A percentile compares a stretch with the other conserved stretches of the same genome.
These are phyloP conservation scores for Irpex sp. DNA, from an alignment of 1,284 basidiomycete genomes.

Conservation along the genomic window DNA sequence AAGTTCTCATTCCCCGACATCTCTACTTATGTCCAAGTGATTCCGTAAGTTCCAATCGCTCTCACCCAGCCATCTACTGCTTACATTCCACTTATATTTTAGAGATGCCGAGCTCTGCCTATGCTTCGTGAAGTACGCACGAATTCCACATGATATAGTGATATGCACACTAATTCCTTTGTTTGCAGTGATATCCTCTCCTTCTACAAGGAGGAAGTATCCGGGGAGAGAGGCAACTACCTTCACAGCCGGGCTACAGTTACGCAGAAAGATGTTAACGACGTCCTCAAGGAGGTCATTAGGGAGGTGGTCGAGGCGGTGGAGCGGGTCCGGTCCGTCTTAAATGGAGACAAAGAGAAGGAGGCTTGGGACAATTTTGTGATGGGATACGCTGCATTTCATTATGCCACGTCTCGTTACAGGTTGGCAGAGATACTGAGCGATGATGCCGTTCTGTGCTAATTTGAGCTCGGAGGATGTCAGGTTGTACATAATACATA, in stretches of 20 bases:
- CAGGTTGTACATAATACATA: background rate
- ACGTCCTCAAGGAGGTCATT: constrained; percentile 20
- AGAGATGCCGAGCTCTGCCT: background rate
- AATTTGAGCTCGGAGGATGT: background rate
- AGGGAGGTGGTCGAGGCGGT: constrained; percentile 20
- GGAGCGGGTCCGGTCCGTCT: constrained; percentile 7
- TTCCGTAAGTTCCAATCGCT: constrained; percentile 14
- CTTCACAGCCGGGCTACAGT: constrained; percentile 13
- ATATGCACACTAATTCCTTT: no score
- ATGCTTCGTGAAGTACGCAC: background rate
- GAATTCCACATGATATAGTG: no score
- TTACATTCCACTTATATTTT: background rate
- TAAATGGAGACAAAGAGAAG: constrained; percentile 10
- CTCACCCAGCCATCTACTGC: background rate
- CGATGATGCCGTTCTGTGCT: background rate
- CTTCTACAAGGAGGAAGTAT: constrained; percentile 20
- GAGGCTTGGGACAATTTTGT: constrained; percentile 17
- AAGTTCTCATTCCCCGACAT: constrained; percentile 14
- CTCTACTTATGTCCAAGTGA: constrained; percentile 10
- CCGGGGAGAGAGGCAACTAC: constrained; percentile 14
- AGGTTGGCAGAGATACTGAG: constrained; percentile 12
- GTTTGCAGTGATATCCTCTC: constrained; percentile 18
- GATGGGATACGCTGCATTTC: constrained; percentile 13
- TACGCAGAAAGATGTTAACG: constrained; percentile 4
- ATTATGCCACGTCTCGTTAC: constrained; percentile 14